These are phyloP conservation scores for Podaxis sp. DNA, from an alignment of 768 basidiomycete genomes.

Conservation along the genomic window DNA sequence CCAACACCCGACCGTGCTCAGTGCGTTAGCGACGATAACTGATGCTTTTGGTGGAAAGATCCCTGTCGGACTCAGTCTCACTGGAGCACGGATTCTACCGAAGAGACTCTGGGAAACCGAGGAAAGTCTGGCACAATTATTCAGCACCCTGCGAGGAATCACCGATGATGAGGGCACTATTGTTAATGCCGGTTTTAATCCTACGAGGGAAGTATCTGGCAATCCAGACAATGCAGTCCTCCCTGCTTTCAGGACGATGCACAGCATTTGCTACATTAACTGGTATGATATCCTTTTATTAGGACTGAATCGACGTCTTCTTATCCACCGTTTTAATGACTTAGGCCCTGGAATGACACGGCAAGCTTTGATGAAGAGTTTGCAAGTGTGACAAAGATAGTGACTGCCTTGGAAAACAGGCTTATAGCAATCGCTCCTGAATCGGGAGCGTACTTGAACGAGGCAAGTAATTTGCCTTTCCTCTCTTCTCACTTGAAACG, in stretches of 20 bases:
- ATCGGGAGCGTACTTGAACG: slow-evolving; percentile 21
- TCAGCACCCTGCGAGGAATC: slow-evolving; percentile 6
- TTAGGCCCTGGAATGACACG: slow-evolving; percentile 17
- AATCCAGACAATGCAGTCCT: slow-evolving; percentile 19
- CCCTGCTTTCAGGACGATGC: slow-evolving; percentile 18
- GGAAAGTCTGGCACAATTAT: slow-evolving; percentile 9
- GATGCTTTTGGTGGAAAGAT: slow-evolving; percentile 18
- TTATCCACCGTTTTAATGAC: not conserved
- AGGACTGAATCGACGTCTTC: not conserved
- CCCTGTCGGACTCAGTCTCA: slow-evolving; percentile 12
- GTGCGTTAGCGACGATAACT: slow-evolving; percentile 3
- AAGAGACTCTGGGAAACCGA: slow-evolving; percentile 13
- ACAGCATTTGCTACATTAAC: slow-evolving; percentile 14
- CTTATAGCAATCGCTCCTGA: slow-evolving; percentile 15
- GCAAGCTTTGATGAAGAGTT: slow-evolving; percentile 17
- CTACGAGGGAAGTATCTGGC: slow-evolving; percentile 13
- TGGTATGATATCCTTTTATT: slow-evolving; percentile 2
- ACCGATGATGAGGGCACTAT: slow-evolving; percentile 17
- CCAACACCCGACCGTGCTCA: slow-evolving; percentile 17
- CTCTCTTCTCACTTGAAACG: not conserved
- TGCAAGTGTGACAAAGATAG: not conserved
- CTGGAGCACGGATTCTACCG: slow-evolving; percentile 17
- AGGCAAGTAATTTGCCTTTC: slow-evolving; percentile 6
- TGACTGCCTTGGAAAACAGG: slow-evolving; percentile 12
- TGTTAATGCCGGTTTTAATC: slow-evolving; percentile 18